Percentiles rank a stretch among this genome's conserved stretches.
Conservation (phyloP, 331 rosid species). For the Rhamnella rubrinervis region DNA sequence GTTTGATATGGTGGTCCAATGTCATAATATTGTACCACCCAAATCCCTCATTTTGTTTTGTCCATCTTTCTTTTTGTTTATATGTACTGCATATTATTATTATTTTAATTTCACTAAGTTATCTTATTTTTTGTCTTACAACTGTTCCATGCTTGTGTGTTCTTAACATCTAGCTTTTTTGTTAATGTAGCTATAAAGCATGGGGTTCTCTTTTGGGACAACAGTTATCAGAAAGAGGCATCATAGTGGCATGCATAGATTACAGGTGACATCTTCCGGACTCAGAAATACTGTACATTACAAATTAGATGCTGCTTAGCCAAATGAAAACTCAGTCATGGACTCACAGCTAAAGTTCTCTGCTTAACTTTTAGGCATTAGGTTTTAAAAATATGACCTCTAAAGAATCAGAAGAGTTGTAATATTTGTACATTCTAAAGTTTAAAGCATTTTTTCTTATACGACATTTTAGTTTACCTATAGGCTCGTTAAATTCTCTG, state of each 20-base stretch:
- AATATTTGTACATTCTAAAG: background rate
- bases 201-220: conserved; percentile 97
- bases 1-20: background rate
- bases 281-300: conserved; percentile 1
- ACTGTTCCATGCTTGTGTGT: background rate
- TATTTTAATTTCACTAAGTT: conserved; percentile 1
- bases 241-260: conserved; percentile 97
- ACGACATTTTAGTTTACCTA: background rate
- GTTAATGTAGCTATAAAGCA: conserved; percentile 79
- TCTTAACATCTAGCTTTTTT: conserved; percentile 3
- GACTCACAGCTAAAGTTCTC: conserved; percentile 4
- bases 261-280: conserved; percentile 58
- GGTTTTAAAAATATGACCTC: background rate
- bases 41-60: too few species aligned
- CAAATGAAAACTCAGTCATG: conserved; percentile 8
- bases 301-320: conserved; percentile 18
- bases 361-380: background rate
- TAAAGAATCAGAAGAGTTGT: background rate
- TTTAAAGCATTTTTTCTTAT: background rate
- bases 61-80: background rate
- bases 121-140: too few species aligned
- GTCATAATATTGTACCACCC: background rate
- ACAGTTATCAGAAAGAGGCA: conserved; percentile 89
- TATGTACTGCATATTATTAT: background rate
- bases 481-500: background rate